Base-by-base conservation (phyloP, 108 stramenopile species). In the Parietichytrium sp. region DNA sequence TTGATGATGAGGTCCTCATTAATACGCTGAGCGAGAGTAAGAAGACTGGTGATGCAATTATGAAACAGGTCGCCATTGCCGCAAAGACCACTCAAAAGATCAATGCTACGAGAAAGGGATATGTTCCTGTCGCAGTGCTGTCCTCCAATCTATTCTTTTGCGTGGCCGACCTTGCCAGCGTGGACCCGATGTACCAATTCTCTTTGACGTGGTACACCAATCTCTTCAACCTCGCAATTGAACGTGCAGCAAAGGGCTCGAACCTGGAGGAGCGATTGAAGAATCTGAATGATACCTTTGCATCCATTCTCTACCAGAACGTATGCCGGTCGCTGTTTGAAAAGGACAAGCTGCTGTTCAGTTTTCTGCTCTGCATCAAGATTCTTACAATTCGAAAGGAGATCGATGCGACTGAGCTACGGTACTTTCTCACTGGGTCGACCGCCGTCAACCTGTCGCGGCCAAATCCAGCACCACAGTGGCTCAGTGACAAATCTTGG, bases 181-280 rank as follows among this genome's bases (percentile, higher is more conserved):
- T 91, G 4, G 90, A 91, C 82, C 90, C 90, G 4, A 91, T 91
- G 90, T 91, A 91, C 78, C 91, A 92, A 85, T 92, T 89, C 89
- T 83, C 82, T 6, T 83, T 92, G 20, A 85, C 88, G 53, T 92
- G 90, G 90, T 92, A 86, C 86, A 88, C 85, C 54, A 52, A 78
- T 61, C 83, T 92, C 13, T 92, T 88, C 83, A 79, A 85, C 79
- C 48, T 83, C 29, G 84, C 90, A n/a, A 87, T 92, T 47, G 89
- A 83, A 50, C 78, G 83, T 49, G 88, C 89, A 18, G 79, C 47
- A 16, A 81, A 80, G 79, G 52, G 52, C 49, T 47, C 81, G 8
- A 78, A 61, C 18, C 52, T 90, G 31, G 87, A 87, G 27, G 87
- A 86, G 3, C 87, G 88, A 27, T 29, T 90, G 47, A 30, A 52